Conservation (phyloP, 2,329 filamentous ascomycete genomes). For the Stachybotrys elegans region DNA sequence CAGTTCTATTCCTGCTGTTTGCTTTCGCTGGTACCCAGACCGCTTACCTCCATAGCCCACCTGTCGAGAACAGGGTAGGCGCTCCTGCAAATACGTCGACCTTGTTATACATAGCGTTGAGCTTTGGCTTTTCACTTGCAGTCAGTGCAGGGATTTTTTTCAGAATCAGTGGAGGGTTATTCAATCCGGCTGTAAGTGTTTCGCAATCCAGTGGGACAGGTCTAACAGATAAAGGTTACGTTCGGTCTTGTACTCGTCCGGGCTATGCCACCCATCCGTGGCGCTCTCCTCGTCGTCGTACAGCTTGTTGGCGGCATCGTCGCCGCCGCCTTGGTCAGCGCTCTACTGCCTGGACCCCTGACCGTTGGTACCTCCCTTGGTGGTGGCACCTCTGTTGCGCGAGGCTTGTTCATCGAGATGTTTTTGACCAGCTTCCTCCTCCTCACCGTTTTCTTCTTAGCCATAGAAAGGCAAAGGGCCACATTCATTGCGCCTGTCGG, state of each 20-base stretch:
- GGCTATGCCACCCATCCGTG: not conserved
- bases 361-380: slow-evolving; percentile 48
- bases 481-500: slow-evolving; percentile 65
- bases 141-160: not conserved
- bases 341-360: slow-evolving; percentile 47
- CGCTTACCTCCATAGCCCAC: not conserved
- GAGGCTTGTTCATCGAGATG: slow-evolving; percentile 59
- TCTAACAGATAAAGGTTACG: not conserved
- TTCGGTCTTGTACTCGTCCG: not conserved
- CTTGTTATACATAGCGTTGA: not conserved
- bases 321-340: slow-evolving; percentile 49
- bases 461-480: slow-evolving; percentile 63
- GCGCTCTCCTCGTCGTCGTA: slow-evolving; percentile 39
- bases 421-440: slow-evolving; percentile 57
- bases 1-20: not conserved
- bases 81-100: not conserved
- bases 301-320: slow-evolving; percentile 53
- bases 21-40: not conserved
- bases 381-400: slow-evolving; percentile 39
- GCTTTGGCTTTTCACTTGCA: not conserved
- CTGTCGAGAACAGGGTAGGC: not conserved
- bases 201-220: not conserved
- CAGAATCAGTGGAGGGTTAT: not conserved
- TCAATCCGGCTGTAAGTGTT: not conserved
- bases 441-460: slow-evolving; percentile 60